Evolutionary conservation across 2,329 filamentous ascomycete genomes (phyloP).

Genomic region (Atkinsonella hypoxylon): DNA sequence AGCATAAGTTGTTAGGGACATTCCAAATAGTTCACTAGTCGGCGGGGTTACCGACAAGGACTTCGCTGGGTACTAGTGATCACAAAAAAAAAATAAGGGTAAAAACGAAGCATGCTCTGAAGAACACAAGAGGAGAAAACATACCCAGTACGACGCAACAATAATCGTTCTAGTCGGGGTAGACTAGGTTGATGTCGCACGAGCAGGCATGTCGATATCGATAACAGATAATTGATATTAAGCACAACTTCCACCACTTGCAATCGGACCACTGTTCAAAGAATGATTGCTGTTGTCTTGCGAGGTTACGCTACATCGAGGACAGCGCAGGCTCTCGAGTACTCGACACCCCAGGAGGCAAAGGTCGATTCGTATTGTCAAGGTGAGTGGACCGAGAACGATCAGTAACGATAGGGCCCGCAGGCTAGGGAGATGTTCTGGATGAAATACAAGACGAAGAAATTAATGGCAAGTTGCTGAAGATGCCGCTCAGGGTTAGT

Average conservation of each 20-base stretch:
- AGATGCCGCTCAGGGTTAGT: neutral
- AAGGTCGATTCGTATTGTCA: neutral
- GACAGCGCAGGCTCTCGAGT: too few species aligned
- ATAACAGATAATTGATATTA: neutral
- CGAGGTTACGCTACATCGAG: too few species aligned
- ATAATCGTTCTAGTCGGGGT: neutral
- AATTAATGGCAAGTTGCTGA: neutral
- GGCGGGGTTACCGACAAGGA: neutral
- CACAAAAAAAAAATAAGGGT: neutral
- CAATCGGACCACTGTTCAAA: neutral
- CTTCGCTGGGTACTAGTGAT: neutral
- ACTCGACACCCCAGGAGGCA: neutral
- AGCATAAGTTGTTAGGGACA: neutral
- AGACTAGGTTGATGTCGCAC: constrained; percentile 2
- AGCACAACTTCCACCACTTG: neutral
- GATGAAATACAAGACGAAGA: neutral
- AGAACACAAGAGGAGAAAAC: neutral
- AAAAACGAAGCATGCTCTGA: neutral
- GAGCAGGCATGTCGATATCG: constrained; percentile 6
- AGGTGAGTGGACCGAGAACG: neutral
- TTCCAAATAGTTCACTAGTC: neutral
- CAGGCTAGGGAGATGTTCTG: neutral
- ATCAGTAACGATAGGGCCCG: neutral
- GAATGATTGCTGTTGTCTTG: neutral
- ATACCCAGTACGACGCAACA: constrained; percentile 1